These are phyloP conservation scores for Colletotrichum sidae DNA, from an alignment of 2,329 filamentous ascomycete species.

Conservation along the genomic window DNA sequence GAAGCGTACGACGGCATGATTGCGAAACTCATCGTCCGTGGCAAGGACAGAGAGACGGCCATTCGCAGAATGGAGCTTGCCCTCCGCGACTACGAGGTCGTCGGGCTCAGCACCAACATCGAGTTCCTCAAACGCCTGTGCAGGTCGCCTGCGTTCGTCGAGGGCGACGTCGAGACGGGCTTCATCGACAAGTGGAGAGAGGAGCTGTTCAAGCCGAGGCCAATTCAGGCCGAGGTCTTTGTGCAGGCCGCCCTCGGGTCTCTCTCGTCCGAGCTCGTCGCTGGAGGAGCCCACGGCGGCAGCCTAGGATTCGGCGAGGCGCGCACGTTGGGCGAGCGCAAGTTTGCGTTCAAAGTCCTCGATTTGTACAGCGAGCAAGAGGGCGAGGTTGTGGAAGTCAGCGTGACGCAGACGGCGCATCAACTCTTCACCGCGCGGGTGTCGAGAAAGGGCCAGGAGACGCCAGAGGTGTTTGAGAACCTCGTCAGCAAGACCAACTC, in stretches of 20 bases:
- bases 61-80: constrained; percentile 85
- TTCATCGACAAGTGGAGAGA: constrained; percentile 91
- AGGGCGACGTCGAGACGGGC: constrained; percentile 91
- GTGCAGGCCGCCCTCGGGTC: constrained; percentile 83
- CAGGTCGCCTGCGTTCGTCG: constrained; percentile 82
- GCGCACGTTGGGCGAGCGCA: constrained; percentile 55
- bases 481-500: constrained; percentile 55
- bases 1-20: constrained; percentile 99
- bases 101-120: constrained; percentile 93
- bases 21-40: constrained; percentile 93
- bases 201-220: constrained; percentile 77
- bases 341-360: constrained; percentile 63
- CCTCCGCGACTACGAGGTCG: constrained; percentile 90
- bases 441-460: constrained; percentile 53
- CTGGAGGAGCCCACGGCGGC: constrained; percentile 56
- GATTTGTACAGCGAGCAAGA: constrained; percentile 74
- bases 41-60: constrained; percentile 80
- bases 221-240: constrained; percentile 78
- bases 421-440: constrained; percentile 61
- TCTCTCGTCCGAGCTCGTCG: constrained; percentile 25
- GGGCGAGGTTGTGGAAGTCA: constrained; percentile 69
- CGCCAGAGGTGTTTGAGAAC: constrained; percentile 55
- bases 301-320: constrained; percentile 66
- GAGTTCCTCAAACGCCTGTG: constrained; percentile 95
- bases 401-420: constrained; percentile 60